Evolutionary conservation across 2,329 filamentous ascomycete species (phyloP).

Genomic region (Sordariomycetes sp.): DNA sequence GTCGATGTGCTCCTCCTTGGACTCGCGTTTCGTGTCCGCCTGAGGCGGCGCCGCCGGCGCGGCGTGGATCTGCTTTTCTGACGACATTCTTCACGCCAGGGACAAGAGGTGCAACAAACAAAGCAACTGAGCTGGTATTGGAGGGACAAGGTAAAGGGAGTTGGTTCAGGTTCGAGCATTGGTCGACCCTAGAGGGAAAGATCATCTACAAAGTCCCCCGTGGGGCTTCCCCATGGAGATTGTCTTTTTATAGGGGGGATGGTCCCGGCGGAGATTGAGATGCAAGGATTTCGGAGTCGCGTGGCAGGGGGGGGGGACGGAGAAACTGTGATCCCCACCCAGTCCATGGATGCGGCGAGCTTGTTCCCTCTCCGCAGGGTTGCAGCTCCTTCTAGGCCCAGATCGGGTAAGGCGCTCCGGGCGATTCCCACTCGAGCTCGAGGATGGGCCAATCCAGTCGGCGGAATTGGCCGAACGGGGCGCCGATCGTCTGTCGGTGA

Average conservation of each 20-base stretch:
- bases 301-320: too few relatives aligned
- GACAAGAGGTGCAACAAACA: background rate
- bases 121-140: background rate
- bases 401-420: background rate
- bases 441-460: background rate
- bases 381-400: background rate
- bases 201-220: background rate
- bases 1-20: background rate
- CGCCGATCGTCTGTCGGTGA: background rate
- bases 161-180: background rate
- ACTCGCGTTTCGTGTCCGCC: background rate
- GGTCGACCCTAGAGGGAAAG: background rate
- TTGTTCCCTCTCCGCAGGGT: background rate
- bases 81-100: background rate
- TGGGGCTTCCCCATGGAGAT: too few relatives aligned
- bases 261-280: too few relatives aligned
- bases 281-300: too few relatives aligned
- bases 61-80: background rate
- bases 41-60: background rate
- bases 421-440: background rate
- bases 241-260: too few relatives aligned
- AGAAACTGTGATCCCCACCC: too few relatives aligned
- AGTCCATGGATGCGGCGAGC: too few relatives aligned
- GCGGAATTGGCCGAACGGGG: background rate
- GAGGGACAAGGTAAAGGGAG: background rate